Base-by-base conservation (phyloP, 1,139 yeast species). In the Pichia norvegensis region DNA sequence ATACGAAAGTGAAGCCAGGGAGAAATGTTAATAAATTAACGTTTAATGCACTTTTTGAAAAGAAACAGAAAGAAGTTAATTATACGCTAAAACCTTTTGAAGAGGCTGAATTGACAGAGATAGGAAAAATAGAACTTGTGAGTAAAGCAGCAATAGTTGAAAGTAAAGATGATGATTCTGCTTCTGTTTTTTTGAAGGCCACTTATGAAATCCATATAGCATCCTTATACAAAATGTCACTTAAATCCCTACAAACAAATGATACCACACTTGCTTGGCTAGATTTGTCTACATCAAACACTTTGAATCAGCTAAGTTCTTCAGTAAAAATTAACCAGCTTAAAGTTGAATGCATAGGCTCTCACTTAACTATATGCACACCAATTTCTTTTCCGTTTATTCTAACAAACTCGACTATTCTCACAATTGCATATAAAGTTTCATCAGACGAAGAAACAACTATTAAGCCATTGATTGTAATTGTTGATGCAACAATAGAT, bases 221-320 rank as follows among this genome's bases (percentile, higher is more conserved):
- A 23, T 73, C 80, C 1, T 68, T 78, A 0, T 63, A 77, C 42
- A 76, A 78, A 37, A 70, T 83, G 53, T 69, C 78, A 49, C 65
- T 83, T 37, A 72, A 52, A 38, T 58, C 56, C 8, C 49, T 53
- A 25, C 55, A 51, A 40, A 48, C 59, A 10, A 31, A 2, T n/a
- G 62, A 59, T 36, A 80, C 52, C 73, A 81, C 46, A 69, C 79
- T 27, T 72, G 75, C 60, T 70, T 85, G 79, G 77, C 63, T 83
- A 42, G 82, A 76, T 46, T 63, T 82, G 21, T 79, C 76, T 47
- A 66, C 77, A 1, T 72, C 83, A 1, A 77, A 70, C 45, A 74
- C 65, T 42, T 58, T 70, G 25, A 59, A 59, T 38, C 64, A 62
- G 2, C 46, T 65, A 27, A 56, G 53, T 4, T 53, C 60, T 2